Percentiles rank a stretch among this genome's conserved stretches.
Evolutionary conservation across 768 basidiomycete genomes (phyloP).

Genomic region (Rhodosporidiobolus odoratus): DNA sequence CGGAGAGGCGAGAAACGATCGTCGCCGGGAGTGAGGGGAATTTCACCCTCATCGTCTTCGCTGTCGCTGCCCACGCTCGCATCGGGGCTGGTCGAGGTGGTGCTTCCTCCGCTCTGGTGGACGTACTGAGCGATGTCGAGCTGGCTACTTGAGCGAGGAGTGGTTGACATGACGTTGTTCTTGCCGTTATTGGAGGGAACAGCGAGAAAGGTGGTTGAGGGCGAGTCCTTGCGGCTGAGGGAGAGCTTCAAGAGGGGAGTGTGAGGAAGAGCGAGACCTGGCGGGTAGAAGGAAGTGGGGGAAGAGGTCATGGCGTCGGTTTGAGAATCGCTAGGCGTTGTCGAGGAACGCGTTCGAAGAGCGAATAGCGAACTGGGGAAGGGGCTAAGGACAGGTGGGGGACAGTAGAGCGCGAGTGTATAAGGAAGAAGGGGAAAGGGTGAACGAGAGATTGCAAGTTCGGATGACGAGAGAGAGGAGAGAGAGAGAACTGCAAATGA

Average conservation of each 20-base stretch:
- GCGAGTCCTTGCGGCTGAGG: neutral
- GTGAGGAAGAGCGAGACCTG: neutral
- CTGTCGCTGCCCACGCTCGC: neutral
- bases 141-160: no score
- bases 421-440: neutral
- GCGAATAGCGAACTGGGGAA: neutral
- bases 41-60: slow-evolving; percentile 14
- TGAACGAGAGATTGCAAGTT: neutral
- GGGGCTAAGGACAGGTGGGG: neutral
- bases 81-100: neutral
- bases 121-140: neutral
- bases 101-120: neutral
- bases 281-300: neutral
- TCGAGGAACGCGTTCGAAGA: neutral
- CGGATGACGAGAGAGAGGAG: neutral
- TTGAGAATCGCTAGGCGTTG: neutral
- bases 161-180: no score
- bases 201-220: neutral
- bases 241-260: neutral
- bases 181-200: neutral
- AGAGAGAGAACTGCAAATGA: neutral
- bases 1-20: neutral
- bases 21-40: slow-evolving; percentile 20
- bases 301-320: neutral
- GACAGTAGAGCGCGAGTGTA: neutral